These are phyloP conservation scores for Globisporangium alternatum DNA, from an alignment of 352 stramenopile species.

Conservation along the genomic window DNA sequence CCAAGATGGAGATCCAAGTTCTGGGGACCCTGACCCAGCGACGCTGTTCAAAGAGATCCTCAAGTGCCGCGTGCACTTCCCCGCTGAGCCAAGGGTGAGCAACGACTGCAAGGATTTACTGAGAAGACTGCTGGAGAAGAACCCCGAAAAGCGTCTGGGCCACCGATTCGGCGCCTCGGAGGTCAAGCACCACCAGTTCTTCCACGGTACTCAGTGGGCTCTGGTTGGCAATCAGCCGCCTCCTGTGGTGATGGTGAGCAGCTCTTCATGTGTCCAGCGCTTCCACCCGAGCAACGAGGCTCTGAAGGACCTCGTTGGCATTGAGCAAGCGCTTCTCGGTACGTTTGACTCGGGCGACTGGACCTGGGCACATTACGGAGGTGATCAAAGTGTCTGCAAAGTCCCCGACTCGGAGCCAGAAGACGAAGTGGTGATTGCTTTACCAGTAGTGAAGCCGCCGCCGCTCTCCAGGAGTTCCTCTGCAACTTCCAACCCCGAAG, in stretches of 20 bases:
- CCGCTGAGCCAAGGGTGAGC: constrained; percentile 23
- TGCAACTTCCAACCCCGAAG: background rate
- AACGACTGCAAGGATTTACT: constrained; percentile 28
- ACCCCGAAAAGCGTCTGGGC: constrained; percentile 22
- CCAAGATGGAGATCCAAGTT: background rate
- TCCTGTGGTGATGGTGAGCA: background rate
- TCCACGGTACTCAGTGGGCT: constrained; percentile 27
- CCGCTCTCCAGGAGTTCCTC: background rate
- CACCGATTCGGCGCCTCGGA: constrained; percentile 25
- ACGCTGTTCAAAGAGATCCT: constrained; percentile 60
- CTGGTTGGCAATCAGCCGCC: constrained; percentile 8
- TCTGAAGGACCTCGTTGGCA: background rate
- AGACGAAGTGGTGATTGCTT: background rate
- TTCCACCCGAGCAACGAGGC: background rate
- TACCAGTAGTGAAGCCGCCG: background rate
- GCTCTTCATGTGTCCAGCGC: background rate
- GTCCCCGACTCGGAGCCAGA: background rate
- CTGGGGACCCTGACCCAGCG: constrained; percentile 17
- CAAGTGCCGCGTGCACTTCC: constrained; percentile 34
- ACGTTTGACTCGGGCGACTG: background rate
- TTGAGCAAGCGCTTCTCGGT: background rate
- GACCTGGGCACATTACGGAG: background rate
- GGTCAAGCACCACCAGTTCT: constrained; percentile 36
- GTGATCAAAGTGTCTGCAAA: background rate
- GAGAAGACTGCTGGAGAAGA: constrained; percentile 21